Evolutionary conservation across 129 eudicot genomes (phyloP), one percentile per base, ranked within the genome.

Genomic region (Erigeron canadensis): DNA sequence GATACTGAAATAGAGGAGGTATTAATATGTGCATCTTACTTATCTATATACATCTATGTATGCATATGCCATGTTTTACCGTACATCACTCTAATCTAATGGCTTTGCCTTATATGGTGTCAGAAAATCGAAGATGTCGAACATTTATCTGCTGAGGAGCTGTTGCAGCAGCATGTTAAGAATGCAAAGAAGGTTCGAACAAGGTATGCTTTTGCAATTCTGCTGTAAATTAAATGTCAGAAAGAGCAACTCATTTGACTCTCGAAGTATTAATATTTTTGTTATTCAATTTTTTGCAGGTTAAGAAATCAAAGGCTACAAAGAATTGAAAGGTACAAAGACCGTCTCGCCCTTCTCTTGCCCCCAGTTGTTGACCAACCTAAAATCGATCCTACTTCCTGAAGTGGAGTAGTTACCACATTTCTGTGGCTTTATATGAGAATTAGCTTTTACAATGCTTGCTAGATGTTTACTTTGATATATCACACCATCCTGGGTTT

Each of bases 111-210:
- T 67, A 46, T 71, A 63, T 70, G 39, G 45, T 79, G 75, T 65
- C 86, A 91, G 97, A 82, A 59, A 43, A 77, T 65, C 40, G 81
- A 51, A 48, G 75, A 82, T 12, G 81, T 70, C 22, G 95, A 92
- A 65, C 76, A 83, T 67, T 54, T 89, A 71, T 76, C 89, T 63
- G 73, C 87, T 21, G 55, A 84, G 67, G 95, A 89, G 21, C 80
- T 92, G 74, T 47, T 92, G 85, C 91, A 81, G 68, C 81, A 70
- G 70, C 98, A 89, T 74, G 73, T 92, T 56, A 87, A 87, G 83
- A 91, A 86, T 74, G 98, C 98, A 57, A 92, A 92, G 80, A 89
- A 82, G 70, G 96, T 92, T 68, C 84, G 98, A 41, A 76, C 79
- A 39, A 87, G 91, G 98, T 92, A 89, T 48, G 23, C 45, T 42